Base-by-base conservation (phyloP, 768 basidiomycete species). In the Chalciporus pseudorubinellus region DNA sequence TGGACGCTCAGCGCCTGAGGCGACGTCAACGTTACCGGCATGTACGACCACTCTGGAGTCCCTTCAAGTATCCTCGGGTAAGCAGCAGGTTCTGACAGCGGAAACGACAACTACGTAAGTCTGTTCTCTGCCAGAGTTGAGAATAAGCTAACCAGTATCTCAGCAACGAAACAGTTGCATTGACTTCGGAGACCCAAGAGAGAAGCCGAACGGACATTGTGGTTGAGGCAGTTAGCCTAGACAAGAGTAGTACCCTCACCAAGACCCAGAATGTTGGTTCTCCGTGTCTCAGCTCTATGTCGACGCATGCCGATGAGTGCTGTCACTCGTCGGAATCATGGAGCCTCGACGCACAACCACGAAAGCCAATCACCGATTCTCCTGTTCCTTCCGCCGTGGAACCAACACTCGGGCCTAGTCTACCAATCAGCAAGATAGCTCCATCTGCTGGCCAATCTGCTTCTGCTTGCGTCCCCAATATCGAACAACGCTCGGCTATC, bases 11-110 rank as follows among this genome's bases (percentile, higher is more conserved):
- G 22, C 24, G 31, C 20, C 14, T 44, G 8, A 6, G 26, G 28
- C 22, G 22, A 43, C 22, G 3, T n/a, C 12, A 3, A 16, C 2
- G 3, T 44, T 28, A 19, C 38, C 31, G 22, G 44, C 39, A 38
- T 11, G 3, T 19, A n/a, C 33, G 0, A 12, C 6, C 4, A 8
- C 19, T 19, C 33, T 36, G 5, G 31, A 29, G 8, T 40, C 46
- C 10, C 57, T 57, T 36, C 49, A 51, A 24, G 47, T 46, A 9
- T 21, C 3, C 36, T 14, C 51, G 16, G 33, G 31, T 9, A 28
- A 13, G 19, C 18, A 46, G 18, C 38, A 53, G 31, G 18, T 50
- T 5, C 20, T 2, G 9, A 29, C 39, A 18, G 14, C 28, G 1
- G 31, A 34, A n/a, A 41, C 9, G 11, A 21, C 3, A 2, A 26